phyloP scores from a whole-genome alignment of 2,329 filamentous ascomycete species.

The Raffaelea albimanens region DNA sequence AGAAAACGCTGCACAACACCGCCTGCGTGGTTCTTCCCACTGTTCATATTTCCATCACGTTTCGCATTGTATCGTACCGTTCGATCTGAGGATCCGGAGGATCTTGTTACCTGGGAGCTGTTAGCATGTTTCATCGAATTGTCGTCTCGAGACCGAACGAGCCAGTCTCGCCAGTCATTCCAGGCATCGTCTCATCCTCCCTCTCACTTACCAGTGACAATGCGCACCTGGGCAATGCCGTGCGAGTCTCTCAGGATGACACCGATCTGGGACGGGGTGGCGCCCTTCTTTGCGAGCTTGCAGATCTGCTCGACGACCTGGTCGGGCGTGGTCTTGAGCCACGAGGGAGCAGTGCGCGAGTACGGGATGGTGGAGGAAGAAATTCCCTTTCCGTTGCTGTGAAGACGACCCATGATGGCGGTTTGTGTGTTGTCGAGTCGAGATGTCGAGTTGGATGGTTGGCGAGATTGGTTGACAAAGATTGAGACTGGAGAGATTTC shows the following conservation, averaged over 20 bases:
- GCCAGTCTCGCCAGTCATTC: slow-evolving; percentile 2
- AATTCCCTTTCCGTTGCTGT: slow-evolving; percentile 99
- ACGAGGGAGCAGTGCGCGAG: slow-evolving; percentile 83
- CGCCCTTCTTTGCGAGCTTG: slow-evolving; percentile 98
- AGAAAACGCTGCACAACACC: no score
- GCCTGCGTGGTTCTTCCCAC: no score
- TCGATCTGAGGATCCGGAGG: slow-evolving; percentile 95
- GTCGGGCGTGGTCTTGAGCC: slow-evolving; percentile 98
- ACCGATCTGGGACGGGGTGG: slow-evolving; percentile 97
- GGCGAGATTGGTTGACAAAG: slow-evolving; percentile 15
- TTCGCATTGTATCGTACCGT: slow-evolving; percentile 52
- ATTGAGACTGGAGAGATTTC: not conserved
- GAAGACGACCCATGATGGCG: slow-evolving; percentile 87
- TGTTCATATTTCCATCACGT: not conserved
- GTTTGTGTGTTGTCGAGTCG: slow-evolving; percentile 26
- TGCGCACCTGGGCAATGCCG: slow-evolving; percentile 95
- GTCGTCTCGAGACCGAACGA: slow-evolving; percentile 23
- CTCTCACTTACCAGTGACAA: slow-evolving; percentile 73
- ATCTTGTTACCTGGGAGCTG: slow-evolving; percentile 89
- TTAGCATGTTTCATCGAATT: slow-evolving; percentile 10
- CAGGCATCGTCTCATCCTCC: no score
- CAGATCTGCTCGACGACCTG: slow-evolving; percentile 99
- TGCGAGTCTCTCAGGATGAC: slow-evolving; percentile 97
- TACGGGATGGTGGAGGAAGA: slow-evolving; percentile 92
- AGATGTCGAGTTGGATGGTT: slow-evolving; percentile 15